Conservation (phyloP, 257 asterid species). For the Solanum microdontum region DNA sequence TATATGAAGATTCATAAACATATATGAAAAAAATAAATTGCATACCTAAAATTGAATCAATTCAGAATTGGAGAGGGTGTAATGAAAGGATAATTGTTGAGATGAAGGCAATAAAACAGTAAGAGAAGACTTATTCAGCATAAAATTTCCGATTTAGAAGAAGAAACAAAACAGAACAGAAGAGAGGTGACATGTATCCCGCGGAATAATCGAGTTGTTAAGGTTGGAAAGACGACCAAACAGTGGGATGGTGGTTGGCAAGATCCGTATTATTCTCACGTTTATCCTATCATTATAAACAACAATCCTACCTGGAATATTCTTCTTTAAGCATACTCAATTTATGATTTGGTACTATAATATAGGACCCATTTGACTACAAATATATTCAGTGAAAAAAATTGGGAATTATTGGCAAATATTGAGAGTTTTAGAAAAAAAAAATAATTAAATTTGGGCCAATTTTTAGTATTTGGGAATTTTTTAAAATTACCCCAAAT, state of each 20-base stretch:
- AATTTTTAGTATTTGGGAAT: too few relatives aligned
- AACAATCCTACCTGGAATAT: not conserved
- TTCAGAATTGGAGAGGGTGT: not conserved
- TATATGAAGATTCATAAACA: not conserved
- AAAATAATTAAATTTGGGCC: not conserved
- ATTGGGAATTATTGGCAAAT: not conserved
- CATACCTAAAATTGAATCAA: not conserved
- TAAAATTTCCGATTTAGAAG: not conserved
- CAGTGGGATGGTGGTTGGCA: not conserved
- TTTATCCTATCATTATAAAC: not conserved
- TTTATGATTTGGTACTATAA: too few relatives aligned
- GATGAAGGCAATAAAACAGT: not conserved
- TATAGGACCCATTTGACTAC: not conserved
- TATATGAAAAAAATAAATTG: not conserved
- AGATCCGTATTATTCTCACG: not conserved
- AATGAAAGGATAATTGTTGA: not conserved
- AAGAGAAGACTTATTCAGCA: not conserved
- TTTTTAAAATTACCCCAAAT: too few relatives aligned
- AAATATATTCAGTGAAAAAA: not conserved
- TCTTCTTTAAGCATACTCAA: not conserved
- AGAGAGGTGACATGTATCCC: not conserved
- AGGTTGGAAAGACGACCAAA: not conserved
- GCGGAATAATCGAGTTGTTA: not conserved
- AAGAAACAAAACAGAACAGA: not conserved
- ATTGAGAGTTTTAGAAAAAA: not conserved